Evolutionary conservation across 768 basidiomycete genomes (phyloP).

Genomic region (Lepiota venenata): DNA sequence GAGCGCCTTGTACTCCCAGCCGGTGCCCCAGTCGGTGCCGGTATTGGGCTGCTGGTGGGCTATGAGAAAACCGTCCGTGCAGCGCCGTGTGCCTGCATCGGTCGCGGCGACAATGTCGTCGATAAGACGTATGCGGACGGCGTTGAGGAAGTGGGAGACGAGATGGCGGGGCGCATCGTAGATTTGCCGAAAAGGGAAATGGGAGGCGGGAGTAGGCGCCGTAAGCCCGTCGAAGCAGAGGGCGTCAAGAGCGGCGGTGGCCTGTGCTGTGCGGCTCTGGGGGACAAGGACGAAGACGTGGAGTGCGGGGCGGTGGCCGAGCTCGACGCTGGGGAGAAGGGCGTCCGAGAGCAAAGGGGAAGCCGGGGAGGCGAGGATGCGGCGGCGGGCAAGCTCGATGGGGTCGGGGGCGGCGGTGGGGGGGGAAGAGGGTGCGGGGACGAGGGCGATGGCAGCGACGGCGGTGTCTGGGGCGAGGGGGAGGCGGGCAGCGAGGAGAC

Average conservation of each 20-base stretch:
- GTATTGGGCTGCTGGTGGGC: slow-evolving; percentile 19
- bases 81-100: slow-evolving; percentile 33
- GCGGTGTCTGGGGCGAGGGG: slow-evolving; percentile 37
- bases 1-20: slow-evolving; percentile 55
- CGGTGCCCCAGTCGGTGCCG: slow-evolving; percentile 52
- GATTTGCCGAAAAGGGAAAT: slow-evolving; percentile 9
- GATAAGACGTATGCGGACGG: slow-evolving; percentile 52
- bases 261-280: not conserved
- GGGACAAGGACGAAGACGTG: slow-evolving; percentile 57
- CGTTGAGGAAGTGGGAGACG: slow-evolving; percentile 56
- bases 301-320: slow-evolving; percentile 41
- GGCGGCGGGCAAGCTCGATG: slow-evolving; percentile 55
- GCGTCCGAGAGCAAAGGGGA: slow-evolving; percentile 41
- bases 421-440: slow-evolving; percentile 17
- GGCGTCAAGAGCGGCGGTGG: slow-evolving; percentile 23
- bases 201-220: slow-evolving; percentile 9
- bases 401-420: slow-evolving; percentile 28
- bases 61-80: slow-evolving; percentile 65
- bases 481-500: slow-evolving; percentile 24
- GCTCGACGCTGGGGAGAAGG: slow-evolving; percentile 47
- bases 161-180: slow-evolving; percentile 19
- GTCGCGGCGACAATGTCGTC: slow-evolving; percentile 50
- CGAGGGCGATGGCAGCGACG: slow-evolving; percentile 46
- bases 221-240: slow-evolving; percentile 48
- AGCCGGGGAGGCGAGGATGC: slow-evolving; percentile 36